Base-by-base conservation (phyloP, 768 basidiomycete genomes). In the Filobasidium floriforme region DNA sequence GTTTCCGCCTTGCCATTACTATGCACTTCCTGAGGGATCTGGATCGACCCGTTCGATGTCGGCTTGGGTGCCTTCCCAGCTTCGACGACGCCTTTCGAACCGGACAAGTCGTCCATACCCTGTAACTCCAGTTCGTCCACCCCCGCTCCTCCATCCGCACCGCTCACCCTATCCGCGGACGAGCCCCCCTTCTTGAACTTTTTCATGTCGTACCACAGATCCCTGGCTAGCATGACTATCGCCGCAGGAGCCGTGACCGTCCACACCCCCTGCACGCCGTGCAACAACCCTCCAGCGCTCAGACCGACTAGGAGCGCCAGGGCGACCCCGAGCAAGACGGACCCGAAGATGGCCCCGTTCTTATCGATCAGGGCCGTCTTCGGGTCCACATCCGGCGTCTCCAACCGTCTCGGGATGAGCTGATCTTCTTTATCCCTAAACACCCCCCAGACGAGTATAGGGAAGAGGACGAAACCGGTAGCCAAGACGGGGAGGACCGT, bases 201-300 rank as follows among this genome's bases (percentile, higher is more conserved):
- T 11, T 40, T 44, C 28, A 65, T 40, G 69, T 81, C 80, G 46
- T 73, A 69, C 59, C 69, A 84, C 51, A 80, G 60, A 73, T 97
- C 92, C 59, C 87, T 85, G 6, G 83, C 41, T 43, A 92, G 82
- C 78, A 91, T 92, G 62, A 84, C 75, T 0, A 82, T 75, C 0
- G 90, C 91, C 57, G 90, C 90, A 0, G 93, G 90, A 12, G 90
- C 82, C 3, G 85, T 88, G 57, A 94, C 88, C 1, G 73, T 75
- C 77, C 77, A 78, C 4, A 78, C 78, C 1, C 76, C 76, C 63
- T 74, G 69, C 0, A 73, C 72, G 28, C 77, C 76, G 49, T 73
- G 74, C n/a, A 80, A 59, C 49, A 75, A 54, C 10, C 73, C 73
- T 11, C 61, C 74, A 0, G 79, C 89, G 73, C 87, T 88, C 67